A percentile compares a stretch with the other conserved stretches of the same genome.
Conservation (phyloP, 2,329 filamentous ascomycete species). For the Cryphonectria carpinicola region DNA sequence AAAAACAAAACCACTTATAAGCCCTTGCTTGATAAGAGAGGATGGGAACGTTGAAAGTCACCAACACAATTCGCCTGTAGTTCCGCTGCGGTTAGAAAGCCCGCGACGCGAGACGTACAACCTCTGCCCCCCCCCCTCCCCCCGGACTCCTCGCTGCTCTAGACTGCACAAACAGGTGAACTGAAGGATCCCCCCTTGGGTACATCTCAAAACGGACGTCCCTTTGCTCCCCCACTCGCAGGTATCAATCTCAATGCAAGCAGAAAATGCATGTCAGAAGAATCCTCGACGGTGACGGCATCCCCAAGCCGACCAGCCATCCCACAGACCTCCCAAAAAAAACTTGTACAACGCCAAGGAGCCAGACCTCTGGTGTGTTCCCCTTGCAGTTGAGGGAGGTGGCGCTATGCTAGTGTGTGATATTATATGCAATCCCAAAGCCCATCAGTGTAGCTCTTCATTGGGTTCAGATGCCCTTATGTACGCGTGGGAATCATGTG, state of each 20-base stretch:
- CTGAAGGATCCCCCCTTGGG: not conserved
- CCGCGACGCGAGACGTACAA: not conserved
- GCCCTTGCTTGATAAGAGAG: not conserved
- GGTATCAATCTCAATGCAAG: not conserved
- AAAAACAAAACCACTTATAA: not conserved
- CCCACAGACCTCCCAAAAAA: not conserved
- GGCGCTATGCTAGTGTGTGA: constrained; percentile 25
- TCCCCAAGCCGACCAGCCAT: not conserved
- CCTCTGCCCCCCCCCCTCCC: not conserved
- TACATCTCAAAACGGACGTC: not conserved
- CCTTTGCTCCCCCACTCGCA: not conserved
- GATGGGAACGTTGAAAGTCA: not conserved
- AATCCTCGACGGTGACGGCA: not conserved
- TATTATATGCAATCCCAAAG: constrained; percentile 27
- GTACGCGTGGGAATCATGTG: constrained; percentile 19
- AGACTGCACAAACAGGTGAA: not conserved
- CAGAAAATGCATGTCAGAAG: constrained; percentile 1
- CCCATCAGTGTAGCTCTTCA: constrained; percentile 5
- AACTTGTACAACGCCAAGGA: constrained; percentile 19
- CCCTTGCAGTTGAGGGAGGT: constrained; percentile 7
- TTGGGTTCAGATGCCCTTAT: constrained; percentile 4
- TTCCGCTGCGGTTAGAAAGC: not conserved
- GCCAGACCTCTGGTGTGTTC: constrained; percentile 16
- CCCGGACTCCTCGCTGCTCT: constrained; percentile 2
- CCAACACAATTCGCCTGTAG: not conserved